Evolutionary conservation across 257 asterid species (phyloP), one percentile per base, ranked within the genome.

Genomic region (Petunia axillaris): DNA sequence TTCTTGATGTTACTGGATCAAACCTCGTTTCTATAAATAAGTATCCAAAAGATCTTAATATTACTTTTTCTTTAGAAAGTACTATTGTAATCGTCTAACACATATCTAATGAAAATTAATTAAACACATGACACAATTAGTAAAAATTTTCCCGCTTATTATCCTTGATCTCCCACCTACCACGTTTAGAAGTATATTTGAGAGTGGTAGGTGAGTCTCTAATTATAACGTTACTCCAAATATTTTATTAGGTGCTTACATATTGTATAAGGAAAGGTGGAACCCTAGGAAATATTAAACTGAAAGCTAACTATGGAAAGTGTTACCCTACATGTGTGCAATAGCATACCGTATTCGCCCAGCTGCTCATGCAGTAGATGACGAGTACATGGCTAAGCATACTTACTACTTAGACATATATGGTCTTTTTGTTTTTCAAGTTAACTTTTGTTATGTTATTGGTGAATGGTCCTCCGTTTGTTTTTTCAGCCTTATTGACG

Each of bases 401-500:
- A 25, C 25, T 25, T 58, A 76, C 80, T 3, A 76, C 2, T 6
- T 43, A 3, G 80, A 68, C 11, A 43, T 16, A 25, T 25, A 25
- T 25, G 25, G 25, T 25, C 25, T 25, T 25, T 25, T 25, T 25
- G 25, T 25, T 25, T 25, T 25, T 25, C 25, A 25, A 25, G 25
- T 25, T 25, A 25, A 25, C 25, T 54, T 73, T 39, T 14, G 77
- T 55, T 52, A 62, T 79, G 64, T 41, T 13, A 38, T 81, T 81
- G 85, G 88, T 1, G 78, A 79, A 37, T 63, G 64, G 14, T 80
- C 75, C 50, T 70, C 76, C 3, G 79, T 75, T 3, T 83, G 54
- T 0, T 63, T 3, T 8, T 43, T 60, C 63, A 37, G 50, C 44
- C 16, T 41, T n/a, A 52, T 74, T 16, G 40, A 38, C 1, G 16